These are phyloP conservation scores for Conoideocrella luteorostrata DNA, from an alignment of 2,329 filamentous ascomycete species.

Conservation along the genomic window DNA sequence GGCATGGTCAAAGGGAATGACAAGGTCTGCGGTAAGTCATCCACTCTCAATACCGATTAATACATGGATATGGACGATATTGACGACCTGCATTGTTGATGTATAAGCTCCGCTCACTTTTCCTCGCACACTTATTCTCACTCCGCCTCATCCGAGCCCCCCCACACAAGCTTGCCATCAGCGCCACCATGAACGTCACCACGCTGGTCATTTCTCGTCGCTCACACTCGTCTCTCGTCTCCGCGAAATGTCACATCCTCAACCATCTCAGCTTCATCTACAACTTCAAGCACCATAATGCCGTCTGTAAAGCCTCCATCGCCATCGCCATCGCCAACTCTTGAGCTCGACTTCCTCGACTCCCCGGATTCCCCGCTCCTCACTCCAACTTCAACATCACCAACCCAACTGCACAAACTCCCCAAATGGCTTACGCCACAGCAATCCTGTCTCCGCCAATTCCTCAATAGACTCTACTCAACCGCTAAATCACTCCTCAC, in stretches of 20 bases:
- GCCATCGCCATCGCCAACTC: neutral
- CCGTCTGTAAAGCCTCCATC: neutral
- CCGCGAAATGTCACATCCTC: neutral
- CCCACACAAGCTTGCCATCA: too few species aligned
- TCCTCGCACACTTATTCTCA: too few species aligned
- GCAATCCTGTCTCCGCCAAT: neutral
- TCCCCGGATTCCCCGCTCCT: constrained; percentile 9
- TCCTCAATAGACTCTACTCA: neutral
- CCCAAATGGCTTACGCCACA: constrained; percentile 4
- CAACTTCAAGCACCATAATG: neutral
- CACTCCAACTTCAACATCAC: neutral
- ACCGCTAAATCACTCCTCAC: neutral
- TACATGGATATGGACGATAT: too few species aligned
- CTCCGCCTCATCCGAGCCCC: too few species aligned
- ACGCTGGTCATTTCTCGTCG: too few species aligned
- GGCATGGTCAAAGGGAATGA: too few species aligned
- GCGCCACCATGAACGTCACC: too few species aligned
- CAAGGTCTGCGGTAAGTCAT: too few species aligned
- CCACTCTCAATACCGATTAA: too few species aligned
- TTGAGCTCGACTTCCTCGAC: constrained; percentile 8
- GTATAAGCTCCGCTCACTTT: too few species aligned
- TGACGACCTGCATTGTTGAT: too few species aligned
- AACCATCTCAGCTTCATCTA: neutral
- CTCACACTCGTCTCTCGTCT: neutral
- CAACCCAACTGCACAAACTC: neutral